Conservation (phyloP, 495 filamentous ascomycete species). For the Hyaloscypha bicolor region DNA sequence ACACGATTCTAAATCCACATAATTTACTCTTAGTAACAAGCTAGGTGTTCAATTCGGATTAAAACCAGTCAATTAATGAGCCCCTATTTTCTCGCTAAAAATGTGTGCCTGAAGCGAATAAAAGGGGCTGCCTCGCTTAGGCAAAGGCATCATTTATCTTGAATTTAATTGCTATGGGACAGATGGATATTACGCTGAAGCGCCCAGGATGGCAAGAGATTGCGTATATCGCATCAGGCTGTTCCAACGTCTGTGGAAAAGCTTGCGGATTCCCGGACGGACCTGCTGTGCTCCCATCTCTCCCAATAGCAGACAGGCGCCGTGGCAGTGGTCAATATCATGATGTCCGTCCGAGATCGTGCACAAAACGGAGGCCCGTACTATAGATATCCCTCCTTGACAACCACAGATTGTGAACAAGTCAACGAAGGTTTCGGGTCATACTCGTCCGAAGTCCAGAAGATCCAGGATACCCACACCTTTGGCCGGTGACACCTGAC, state of each 20-base stretch:
- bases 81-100: too few relatives aligned
- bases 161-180: constrained; percentile 72
- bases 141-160: constrained; percentile 66
- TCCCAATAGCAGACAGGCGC: constrained; percentile 38
- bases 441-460: background rate
- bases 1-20: too few relatives aligned
- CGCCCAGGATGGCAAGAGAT: constrained; percentile 59
- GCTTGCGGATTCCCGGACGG: constrained; percentile 13
- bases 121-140: constrained; percentile 19
- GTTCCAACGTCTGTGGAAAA: background rate
- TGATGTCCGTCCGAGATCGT: constrained; percentile 61
- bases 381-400: constrained; percentile 58
- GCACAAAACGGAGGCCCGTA: constrained; percentile 63
- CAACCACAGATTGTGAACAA: constrained; percentile 56
- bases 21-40: too few relatives aligned
- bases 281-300: constrained; percentile 34
- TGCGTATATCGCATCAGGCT: constrained; percentile 34
- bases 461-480: background rate
- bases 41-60: too few relatives aligned
- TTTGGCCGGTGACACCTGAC: background rate
- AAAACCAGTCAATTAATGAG: too few relatives aligned
- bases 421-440: constrained; percentile 11
- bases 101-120: too few relatives aligned
- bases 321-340: constrained; percentile 43
- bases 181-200: constrained; percentile 44